Base-by-base conservation (phyloP, 495 filamentous ascomycete species). In the Cladorrhinum samala region DNA sequence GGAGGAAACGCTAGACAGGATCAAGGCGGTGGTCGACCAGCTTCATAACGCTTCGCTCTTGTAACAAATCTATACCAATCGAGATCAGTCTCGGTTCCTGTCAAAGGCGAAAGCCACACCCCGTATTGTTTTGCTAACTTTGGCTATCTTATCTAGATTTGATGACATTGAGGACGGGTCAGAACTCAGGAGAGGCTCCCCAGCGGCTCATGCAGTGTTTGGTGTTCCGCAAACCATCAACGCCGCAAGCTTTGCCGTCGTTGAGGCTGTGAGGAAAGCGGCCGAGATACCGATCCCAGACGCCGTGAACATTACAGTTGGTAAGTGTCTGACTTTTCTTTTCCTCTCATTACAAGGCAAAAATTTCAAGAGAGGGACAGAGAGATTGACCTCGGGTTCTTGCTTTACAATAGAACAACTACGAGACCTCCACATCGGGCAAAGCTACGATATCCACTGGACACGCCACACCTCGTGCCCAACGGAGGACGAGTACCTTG, bases 391-490 rank as follows among this genome's bases (percentile, higher is more conserved):
- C n/a, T n/a, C n/a, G n/a, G n/a, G n/a, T n/a, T n/a, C n/a, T n/a
- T n/a, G n/a, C n/a, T n/a, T n/a, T 37, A 14, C 30, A 14, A 82
- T 82, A 1, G 82, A 89, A 38, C 89, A 94, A 63, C 72, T 93
- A 38, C 71, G 90, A 30, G 90, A 92, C 63, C 77, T 93, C 9
- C 89, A 93, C 65, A 74, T 87, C 13, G 89, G 89, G 5, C 89
- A 94, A 61, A 88, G 89, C 21, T 89, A 92, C 85, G 89, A 94
- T 59, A 74, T 94, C 39, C 91, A 86, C 71, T 94, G 89, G 89
- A 79, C 88, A 16, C 87, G 91, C 63, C 87, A 86, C 8, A 70
- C 92, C 54, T 89, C 81, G 30, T 91, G 86, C 62, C 89, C 89
- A 17, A 85, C 76, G 24, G 88, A 91, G 65, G 85, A 88, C 50